Base-by-base conservation (phyloP, 192 early-diverging fungal species). In the Diversispora epigaea region DNA sequence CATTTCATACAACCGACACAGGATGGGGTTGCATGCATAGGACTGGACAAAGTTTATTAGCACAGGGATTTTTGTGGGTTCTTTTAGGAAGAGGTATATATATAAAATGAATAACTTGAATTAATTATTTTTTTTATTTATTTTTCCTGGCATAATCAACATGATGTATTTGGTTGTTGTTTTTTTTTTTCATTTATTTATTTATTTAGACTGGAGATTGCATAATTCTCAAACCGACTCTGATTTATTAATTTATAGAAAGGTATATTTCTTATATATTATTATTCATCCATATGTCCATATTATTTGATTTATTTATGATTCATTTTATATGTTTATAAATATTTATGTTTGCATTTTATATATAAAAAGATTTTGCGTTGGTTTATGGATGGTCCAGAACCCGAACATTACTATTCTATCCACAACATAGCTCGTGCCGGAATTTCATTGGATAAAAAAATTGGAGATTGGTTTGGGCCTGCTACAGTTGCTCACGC, bases 11-110 rank as follows among this genome's bases (percentile, higher is more conserved):
- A 9, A 78, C 77, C 3, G 82, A 83, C 63, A 79, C 82, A 17
- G 82, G 82, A 19, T 83, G 82, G 82, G 82, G 82, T 22, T 83
- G 82, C 15, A 83, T 83, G 82, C 79, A 80, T 73, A 77, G 82
- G 39, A 83, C 82, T 7, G 82, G 82, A 5, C 82, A 83, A 45
- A 83, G 82, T 58, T 68, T 83, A 68, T 64, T 83, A 3, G 82
- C 82, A 2, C 79, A 83, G 25, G 82, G 77, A 19, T 83, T 83
- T 64, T 50, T 80, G 3, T 73, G 76, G 41, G 25, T 80, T n/a
- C 58, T 80, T 12, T 60, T 83, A 39, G 82, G 82, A 25, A 71
- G 82, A 66, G 82, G 82, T 83, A 75, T 17, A 56, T 58, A 11
- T 54, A 17, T 32, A 32, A 32, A 32, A 54, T 54, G 14, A n/a